A percentile compares a stretch with the other conserved stretches of the same genome.
phyloP scores from a whole-genome alignment of 345 rosid species.

The Diplotaxis tenuifolia region DNA sequence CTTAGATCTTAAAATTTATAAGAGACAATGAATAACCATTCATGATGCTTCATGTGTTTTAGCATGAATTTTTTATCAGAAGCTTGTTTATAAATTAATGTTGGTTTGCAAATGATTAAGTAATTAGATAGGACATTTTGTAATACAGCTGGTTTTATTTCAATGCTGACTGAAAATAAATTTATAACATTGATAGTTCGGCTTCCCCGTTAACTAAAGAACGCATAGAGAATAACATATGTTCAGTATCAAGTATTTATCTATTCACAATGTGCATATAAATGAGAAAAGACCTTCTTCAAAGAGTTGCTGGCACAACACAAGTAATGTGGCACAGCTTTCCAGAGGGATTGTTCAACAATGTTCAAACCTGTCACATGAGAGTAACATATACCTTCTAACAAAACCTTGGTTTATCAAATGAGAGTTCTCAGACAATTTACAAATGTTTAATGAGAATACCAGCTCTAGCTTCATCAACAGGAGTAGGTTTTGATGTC shows the following conservation, averaged over 20 bases:
- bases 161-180: too few species aligned
- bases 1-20: too few species aligned
- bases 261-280: not conserved
- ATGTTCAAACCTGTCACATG: constrained; percentile 70
- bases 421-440: constrained; percentile 15
- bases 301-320: constrained; percentile 89
- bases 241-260: not conserved
- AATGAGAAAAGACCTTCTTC: constrained; percentile 57
- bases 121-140: too few species aligned
- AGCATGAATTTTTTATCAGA: too few species aligned
- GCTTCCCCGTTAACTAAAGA: constrained; percentile 69
- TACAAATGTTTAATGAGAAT: constrained; percentile 13
- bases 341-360: constrained; percentile 98
- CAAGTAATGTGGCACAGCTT: constrained; percentile 85
- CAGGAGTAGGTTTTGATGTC: constrained; percentile 95
- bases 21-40: too few species aligned
- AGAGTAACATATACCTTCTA: constrained; percentile 11
- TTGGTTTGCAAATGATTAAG: too few species aligned
- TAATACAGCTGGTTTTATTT: too few species aligned
- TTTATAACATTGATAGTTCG: too few species aligned
- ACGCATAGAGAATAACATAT: not conserved
- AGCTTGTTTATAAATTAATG: too few species aligned
- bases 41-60: too few species aligned
- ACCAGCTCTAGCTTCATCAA: constrained; percentile 96
- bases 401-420: not conserved